phyloP scores from a whole-genome alignment of 257 asterid genomes.

The Solanum medicagineum region DNA sequence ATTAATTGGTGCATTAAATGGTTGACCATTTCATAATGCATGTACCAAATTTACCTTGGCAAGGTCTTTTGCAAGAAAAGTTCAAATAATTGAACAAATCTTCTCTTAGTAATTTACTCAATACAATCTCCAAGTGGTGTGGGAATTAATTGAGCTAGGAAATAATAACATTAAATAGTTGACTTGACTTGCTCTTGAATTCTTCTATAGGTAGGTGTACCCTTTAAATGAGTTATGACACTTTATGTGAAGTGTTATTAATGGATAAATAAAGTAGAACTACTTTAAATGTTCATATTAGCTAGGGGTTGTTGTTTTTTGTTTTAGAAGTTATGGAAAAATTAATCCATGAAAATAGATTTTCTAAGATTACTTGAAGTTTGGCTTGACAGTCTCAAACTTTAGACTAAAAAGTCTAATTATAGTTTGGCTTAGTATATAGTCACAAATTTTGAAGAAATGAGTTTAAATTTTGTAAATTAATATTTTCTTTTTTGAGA shows the following conservation, averaged over 20 bases:
- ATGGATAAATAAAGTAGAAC: background rate
- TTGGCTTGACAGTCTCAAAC: background rate
- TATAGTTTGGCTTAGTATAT: background rate
- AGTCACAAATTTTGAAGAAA: background rate
- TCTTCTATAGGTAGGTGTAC: background rate
- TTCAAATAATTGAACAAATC: background rate
- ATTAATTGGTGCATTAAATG: background rate
- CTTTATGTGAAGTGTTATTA: background rate
- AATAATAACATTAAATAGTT: background rate
- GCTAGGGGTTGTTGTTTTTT: background rate
- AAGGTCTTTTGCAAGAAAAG: background rate
- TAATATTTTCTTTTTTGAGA: background rate
- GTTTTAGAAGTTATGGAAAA: background rate
- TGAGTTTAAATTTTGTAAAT: background rate
- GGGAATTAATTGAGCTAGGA: background rate
- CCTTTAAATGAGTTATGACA: background rate
- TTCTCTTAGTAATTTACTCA: background rate
- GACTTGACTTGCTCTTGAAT: background rate
- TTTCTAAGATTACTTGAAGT: background rate
- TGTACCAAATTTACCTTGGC: background rate
- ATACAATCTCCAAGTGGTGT: background rate
- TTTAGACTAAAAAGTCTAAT: background rate
- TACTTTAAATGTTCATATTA: background rate
- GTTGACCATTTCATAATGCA: background rate
- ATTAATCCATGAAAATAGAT: background rate